Evolutionary conservation across 2,329 filamentous ascomycete species (phyloP), one percentile per base, ranked within the genome.

Genomic region (Exophiala sp.): DNA sequence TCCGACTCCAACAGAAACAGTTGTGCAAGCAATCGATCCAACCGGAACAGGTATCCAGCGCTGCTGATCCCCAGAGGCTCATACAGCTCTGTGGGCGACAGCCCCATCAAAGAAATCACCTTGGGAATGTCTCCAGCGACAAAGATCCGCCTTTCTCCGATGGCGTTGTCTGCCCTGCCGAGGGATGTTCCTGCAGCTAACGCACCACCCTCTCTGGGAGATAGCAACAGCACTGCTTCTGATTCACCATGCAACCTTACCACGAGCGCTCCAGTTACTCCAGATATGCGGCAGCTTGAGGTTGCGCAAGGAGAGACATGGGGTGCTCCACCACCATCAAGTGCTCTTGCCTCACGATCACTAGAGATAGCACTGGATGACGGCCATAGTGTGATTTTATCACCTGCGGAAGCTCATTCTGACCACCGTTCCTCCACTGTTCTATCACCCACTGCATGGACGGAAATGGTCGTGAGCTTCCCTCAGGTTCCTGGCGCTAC

Each of bases 191-290:
- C 90, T 1, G 85, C 83, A 34, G 81, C 84, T 29, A 91, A 89
- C 51, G 87, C 89, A 5, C 87, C 91, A 3, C 92, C 92, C 3
- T 96, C 92, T 3, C 78, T 96, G 3, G 91, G 96, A 72, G 91
- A 91, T 18, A 61, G 58, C 50, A 96, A 90, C 71, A 74, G 94
- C 65, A 87, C 85, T 7, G 95, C 91, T 2, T 91, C 96, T 66
- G 91, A 95, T 68, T 81, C 95, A 70, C 89, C 90, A 1, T 81
- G 80, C 49, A 80, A 91, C 16, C 42, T 39, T 10, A 49, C 46
- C 8, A 46, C 47, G 7, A 95, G 90, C 65, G 89, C 89, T 45
- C 91, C 92, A 4, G 84, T 88, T 9, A 96, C 91, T 0, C 91
- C 91, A 11, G 80, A 92, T 56, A 79, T 89, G 60, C 82, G 54